These are phyloP conservation scores for Arachis monticola DNA, from an alignment of 331 rosid species.

Conservation along the genomic window DNA sequence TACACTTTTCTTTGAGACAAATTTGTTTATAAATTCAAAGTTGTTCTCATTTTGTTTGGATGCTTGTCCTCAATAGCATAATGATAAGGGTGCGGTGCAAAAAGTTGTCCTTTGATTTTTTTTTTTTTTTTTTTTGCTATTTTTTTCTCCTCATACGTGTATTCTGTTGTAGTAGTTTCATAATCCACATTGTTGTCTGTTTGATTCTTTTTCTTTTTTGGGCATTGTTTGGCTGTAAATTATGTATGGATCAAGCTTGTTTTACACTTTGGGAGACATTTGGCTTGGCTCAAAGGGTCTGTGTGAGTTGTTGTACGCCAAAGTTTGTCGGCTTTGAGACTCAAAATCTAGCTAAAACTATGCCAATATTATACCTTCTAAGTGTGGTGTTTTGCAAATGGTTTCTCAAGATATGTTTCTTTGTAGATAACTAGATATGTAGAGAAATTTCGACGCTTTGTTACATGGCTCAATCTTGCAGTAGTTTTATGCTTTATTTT, in stretches of 20 bases:
- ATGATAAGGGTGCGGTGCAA: background rate
- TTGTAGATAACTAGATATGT: background rate
- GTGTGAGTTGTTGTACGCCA: background rate
- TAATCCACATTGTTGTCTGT: background rate
- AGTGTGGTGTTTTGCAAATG: conserved; percentile 5
- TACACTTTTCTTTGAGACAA: background rate
- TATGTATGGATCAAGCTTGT: background rate
- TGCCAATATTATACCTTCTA: background rate
- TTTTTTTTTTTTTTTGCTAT: background rate
- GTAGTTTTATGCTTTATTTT: background rate
- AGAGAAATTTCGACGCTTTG: background rate
- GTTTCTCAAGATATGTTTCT: background rate
- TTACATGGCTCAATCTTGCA: background rate
- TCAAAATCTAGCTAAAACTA: background rate
- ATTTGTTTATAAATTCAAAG: background rate
- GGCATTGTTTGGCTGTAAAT: background rate
- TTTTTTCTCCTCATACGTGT: background rate
- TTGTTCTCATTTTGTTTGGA: background rate
- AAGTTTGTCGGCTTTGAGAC: background rate
- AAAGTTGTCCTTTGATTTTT: background rate
- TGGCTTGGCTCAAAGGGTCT: background rate
- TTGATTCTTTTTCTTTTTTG: background rate
- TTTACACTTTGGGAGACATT: background rate
- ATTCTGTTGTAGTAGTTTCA: background rate
- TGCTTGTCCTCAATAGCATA: background rate